A percentile compares a stretch with the other conserved stretches of the same genome.
These are phyloP conservation scores for Gentiana straminea DNA, from an alignment of 257 asterid genomes.

Conservation along the genomic window DNA sequence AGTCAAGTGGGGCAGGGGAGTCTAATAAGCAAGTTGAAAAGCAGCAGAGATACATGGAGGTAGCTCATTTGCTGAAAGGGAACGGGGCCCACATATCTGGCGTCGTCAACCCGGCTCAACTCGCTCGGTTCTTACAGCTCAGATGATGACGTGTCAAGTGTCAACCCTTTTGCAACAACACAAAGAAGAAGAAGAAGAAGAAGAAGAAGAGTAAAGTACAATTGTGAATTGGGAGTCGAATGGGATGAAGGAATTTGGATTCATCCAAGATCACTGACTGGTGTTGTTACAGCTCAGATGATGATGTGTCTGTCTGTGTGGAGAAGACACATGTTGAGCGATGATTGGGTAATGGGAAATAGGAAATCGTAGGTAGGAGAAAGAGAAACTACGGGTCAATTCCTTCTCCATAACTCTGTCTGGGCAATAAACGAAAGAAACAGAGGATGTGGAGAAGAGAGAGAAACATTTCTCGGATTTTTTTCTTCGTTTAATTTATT, in stretches of 20 bases:
- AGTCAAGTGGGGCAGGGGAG: conserved; percentile 1
- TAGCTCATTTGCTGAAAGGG: conserved; percentile 18
- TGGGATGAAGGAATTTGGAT: neutral
- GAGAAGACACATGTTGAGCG: conserved; percentile 4
- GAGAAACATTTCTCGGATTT: no score
- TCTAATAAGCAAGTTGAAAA: conserved; percentile 9
- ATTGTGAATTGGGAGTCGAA: neutral
- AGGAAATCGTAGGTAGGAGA: no score
- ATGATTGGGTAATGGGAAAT: conserved; percentile 6
- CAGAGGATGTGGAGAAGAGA: no score
- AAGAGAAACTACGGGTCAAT: no score
- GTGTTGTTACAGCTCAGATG: no score
- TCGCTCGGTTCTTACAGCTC: conserved; percentile 17
- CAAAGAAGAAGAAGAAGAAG: no score
- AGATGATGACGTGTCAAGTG: neutral
- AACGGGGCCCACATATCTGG: conserved; percentile 30
- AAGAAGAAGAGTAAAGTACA: neutral
- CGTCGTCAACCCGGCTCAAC: conserved; percentile 26
- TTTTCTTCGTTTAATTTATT: no score
- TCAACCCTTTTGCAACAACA: neutral
- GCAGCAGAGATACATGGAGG: conserved; percentile 16
- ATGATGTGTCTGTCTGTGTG: no score
- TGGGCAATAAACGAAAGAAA: no score
- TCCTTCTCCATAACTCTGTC: no score
- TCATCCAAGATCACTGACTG: no score